A percentile compares a stretch with the other conserved stretches of the same genome.
These are phyloP conservation scores for Lyophyllum semitale DNA, from an alignment of 768 basidiomycete genomes.

Conservation along the genomic window DNA sequence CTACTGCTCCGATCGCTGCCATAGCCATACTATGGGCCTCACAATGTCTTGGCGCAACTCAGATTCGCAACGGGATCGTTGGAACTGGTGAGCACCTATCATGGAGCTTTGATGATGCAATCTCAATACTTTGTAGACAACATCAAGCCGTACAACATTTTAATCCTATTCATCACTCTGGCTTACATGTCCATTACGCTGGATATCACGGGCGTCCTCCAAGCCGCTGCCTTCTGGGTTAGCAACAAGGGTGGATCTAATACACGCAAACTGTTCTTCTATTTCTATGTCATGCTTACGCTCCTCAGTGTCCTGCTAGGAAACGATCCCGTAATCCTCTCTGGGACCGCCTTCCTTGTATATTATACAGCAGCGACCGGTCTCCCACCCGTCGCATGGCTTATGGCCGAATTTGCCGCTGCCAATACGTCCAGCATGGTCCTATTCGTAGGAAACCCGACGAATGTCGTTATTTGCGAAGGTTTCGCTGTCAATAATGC, in stretches of 20 bases:
- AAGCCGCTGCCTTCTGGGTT: conserved; percentile 89
- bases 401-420: conserved; percentile 76
- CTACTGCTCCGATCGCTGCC: conserved; percentile 49
- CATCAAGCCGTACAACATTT: conserved; percentile 89
- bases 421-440: conserved; percentile 81
- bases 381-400: conserved; percentile 62
- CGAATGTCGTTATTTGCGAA: conserved; percentile 92
- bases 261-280: conserved; percentile 74
- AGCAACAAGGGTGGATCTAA: conserved; percentile 76
- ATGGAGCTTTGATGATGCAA: conserved; percentile 6
- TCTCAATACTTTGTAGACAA: conserved; percentile 42
- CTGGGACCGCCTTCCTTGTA: conserved; percentile 87
- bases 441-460: conserved; percentile 87
- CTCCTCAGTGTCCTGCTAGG: conserved; percentile 77
- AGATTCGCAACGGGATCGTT: conserved; percentile 79
- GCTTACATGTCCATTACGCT: conserved; percentile 94
- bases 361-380: conserved; percentile 80
- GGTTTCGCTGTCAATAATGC: conserved; percentile 80
- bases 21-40: conserved; percentile 52
- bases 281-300: conserved; percentile 86
- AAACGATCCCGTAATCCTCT: conserved; percentile 93
- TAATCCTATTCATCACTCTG: conserved; percentile 89
- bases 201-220: conserved; percentile 86
- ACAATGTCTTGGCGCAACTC: conserved; percentile 42
- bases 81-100: conserved; percentile 28